Conservation (phyloP, 441 rosid genomes). For the Lepidium campestre region DNA sequence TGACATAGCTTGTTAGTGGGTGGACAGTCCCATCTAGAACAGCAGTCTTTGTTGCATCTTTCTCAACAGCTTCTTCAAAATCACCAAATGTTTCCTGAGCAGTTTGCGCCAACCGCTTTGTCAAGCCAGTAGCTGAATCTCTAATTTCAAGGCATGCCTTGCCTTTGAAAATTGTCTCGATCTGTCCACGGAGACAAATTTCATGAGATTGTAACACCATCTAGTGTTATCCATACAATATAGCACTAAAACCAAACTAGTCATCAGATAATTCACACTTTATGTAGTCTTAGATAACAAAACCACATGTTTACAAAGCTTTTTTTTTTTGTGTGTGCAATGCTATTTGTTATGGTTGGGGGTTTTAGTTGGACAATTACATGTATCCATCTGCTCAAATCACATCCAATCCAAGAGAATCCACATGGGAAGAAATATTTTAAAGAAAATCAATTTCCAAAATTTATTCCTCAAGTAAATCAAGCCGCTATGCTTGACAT, state of each 20-base stretch:
- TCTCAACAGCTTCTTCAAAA: conserved; percentile 97
- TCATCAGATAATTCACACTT: background rate
- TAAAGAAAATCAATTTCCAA: background rate
- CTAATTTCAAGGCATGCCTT: conserved; percentile 83
- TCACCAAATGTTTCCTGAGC: conserved; percentile 96
- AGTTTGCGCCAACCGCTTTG: conserved; percentile 84
- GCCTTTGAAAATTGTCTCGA: conserved; percentile 72
- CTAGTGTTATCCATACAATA: background rate
- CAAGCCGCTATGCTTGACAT: conserved; percentile 1
- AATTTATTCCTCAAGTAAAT: background rate
- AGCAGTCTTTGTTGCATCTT: conserved; percentile 93
- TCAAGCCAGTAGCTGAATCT: conserved; percentile 80
- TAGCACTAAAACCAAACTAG: background rate
- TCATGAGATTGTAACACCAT: conserved; percentile 1
- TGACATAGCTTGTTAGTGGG: conserved; percentile 96
- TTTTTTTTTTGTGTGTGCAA: background rate
- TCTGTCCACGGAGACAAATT: conserved; percentile 38
- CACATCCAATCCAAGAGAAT: background rate
- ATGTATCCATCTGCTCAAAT: background rate
- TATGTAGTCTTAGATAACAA: background rate
- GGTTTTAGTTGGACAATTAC: background rate
- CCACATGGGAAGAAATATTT: background rate
- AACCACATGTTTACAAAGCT: background rate
- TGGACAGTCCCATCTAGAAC: conserved; percentile 95
- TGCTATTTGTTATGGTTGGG: background rate